Conservation (phyloP, 495 filamentous ascomycete species). For the Trichoderma virens region DNA sequence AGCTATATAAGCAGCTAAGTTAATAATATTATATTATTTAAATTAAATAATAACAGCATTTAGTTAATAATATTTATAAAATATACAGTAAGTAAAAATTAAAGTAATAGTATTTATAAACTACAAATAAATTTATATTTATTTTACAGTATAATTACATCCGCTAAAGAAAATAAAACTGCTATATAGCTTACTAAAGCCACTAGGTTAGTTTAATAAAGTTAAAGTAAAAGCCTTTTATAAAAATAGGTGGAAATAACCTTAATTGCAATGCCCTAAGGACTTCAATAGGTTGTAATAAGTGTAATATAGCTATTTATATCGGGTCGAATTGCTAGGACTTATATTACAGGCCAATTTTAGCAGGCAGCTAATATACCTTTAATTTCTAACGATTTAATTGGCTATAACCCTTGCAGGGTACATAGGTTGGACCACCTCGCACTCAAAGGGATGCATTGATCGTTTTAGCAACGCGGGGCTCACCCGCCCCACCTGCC, state of each 20-base stretch:
- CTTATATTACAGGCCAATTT: neutral
- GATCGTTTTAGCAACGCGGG: too few species aligned
- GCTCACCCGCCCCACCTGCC: too few species aligned
- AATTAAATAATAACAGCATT: neutral
- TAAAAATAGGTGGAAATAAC: neutral
- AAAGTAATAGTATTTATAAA: neutral
- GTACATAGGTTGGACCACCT: too few species aligned
- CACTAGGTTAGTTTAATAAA: neutral
- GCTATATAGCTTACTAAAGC: neutral
- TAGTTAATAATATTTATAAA: neutral
- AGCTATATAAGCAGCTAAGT: neutral
- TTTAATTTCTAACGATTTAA: neutral
- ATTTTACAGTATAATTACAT: constrained; percentile 1
- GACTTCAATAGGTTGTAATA: neutral
- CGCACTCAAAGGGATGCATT: too few species aligned
- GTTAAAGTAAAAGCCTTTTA: neutral
- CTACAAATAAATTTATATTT: neutral
- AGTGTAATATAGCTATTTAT: constrained; percentile 3
- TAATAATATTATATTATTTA: neutral
- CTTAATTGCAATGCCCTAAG: neutral
- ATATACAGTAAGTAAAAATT: neutral
- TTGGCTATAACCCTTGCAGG: too few species aligned
- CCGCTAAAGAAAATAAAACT: neutral
- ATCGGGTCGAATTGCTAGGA: neutral
- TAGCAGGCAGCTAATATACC: neutral